These are phyloP conservation scores for Silene conica DNA, from an alignment of 148 eudicot species.

Conservation along the genomic window DNA sequence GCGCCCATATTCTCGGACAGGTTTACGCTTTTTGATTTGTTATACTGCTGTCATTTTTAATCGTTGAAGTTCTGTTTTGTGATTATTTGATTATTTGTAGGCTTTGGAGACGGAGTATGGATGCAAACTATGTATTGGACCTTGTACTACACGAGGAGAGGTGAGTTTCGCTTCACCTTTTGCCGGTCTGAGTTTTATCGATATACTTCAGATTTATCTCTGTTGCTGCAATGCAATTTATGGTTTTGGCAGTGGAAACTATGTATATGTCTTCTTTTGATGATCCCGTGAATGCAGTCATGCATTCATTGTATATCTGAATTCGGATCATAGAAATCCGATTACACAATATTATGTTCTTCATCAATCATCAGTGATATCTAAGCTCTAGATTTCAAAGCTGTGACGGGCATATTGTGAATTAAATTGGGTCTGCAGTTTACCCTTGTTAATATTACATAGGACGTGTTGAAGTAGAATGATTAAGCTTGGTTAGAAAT, in stretches of 20 bases:
- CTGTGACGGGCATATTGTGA: background rate
- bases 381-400: background rate
- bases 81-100: slow-evolving; percentile 29
- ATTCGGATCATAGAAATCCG: no score
- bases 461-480: background rate
- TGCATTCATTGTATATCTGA: background rate
- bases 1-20: slow-evolving; percentile 97
- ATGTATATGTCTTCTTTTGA: background rate
- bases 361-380: background rate
- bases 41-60: background rate
- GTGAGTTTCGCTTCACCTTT: slow-evolving; percentile 27
- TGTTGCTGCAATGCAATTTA: no score
- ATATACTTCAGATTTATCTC: no score
- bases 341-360: no score
- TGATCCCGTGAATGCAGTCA: no score
- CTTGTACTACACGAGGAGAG: slow-evolving; percentile 98
- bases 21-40: slow-evolving; percentile 20
- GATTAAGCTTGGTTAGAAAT: no score
- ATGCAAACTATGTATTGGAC: slow-evolving; percentile 91
- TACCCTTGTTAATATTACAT: no score
- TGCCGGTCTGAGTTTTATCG: no score
- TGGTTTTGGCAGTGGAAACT: background rate
- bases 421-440: background rate
- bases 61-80: no score
- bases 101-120: slow-evolving; percentile 84